These are phyloP conservation scores for Suhomyces pyralidae DNA, from an alignment of 805 yeast genomes.

Conservation along the genomic window DNA sequence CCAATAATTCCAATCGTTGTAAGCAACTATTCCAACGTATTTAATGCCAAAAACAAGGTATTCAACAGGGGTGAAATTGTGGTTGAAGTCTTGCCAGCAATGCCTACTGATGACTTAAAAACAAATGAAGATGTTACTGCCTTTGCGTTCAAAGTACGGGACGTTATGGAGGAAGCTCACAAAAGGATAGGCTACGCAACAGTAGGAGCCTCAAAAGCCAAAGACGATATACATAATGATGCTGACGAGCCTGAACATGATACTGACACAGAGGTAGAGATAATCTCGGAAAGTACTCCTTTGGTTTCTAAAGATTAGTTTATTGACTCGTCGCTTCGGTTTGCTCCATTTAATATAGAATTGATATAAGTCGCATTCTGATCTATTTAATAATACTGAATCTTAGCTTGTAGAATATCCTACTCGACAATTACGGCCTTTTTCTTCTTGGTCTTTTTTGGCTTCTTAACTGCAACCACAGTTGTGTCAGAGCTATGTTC, in stretches of 20 bases:
- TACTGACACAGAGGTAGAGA: constrained; percentile 13
- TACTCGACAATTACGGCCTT: constrained; percentile 37
- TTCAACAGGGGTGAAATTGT: constrained; percentile 76
- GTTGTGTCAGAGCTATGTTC: constrained; percentile 4
- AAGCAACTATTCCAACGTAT: constrained; percentile 75
- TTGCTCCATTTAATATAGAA: not conserved
- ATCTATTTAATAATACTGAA: not conserved
- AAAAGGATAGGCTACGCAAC: constrained; percentile 44
- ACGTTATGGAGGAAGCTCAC: constrained; percentile 49
- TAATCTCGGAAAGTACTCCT: constrained; percentile 21
- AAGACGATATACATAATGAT: not conserved
- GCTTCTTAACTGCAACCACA: constrained; percentile 33
- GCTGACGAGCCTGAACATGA: constrained; percentile 1
- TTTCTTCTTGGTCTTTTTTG: constrained; percentile 36
- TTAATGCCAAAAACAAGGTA: constrained; percentile 56
- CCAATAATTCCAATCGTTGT: constrained; percentile 89
- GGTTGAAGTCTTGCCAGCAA: constrained; percentile 78
- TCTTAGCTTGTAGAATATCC: not conserved
- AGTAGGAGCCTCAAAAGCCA: not conserved
- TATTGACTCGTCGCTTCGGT: not conserved
- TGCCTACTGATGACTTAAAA: constrained; percentile 61
- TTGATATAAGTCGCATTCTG: not conserved
- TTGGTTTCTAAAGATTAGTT: constrained; percentile 15
- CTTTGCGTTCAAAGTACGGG: constrained; percentile 55
- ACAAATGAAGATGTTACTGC: constrained; percentile 67